These are phyloP conservation scores for Entrophospora sp. DNA, from an alignment of 192 early-diverging fungal species.

Conservation along the genomic window DNA sequence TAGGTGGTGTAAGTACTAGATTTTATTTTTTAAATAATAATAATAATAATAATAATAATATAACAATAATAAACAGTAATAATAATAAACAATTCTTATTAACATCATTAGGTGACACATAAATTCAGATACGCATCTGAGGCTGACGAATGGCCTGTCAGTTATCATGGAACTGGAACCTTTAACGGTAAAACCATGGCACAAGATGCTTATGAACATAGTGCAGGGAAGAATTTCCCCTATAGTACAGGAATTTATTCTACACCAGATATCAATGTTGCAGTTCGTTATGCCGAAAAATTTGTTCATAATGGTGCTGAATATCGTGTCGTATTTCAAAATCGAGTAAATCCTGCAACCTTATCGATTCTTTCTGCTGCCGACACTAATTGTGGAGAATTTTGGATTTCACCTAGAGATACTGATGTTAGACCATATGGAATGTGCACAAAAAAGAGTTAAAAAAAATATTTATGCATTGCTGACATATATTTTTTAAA, in stretches of 20 bases:
- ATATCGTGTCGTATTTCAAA: background rate
- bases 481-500: too few species aligned
- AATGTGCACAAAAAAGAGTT: background rate
- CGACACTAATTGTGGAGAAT: background rate
- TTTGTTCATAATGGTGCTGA: background rate
- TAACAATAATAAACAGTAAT: too few species aligned
- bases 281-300: background rate
- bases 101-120: too few species aligned
- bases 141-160: background rate
- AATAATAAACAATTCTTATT: too few species aligned
- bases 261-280: background rate
- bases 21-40: background rate
- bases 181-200: background rate
- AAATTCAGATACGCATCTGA: too few species aligned
- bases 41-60: too few species aligned
- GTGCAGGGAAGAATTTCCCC: background rate
- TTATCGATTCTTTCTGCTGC: background rate
- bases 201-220: background rate
- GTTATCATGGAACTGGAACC: background rate
- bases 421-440: background rate
- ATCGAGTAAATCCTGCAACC: background rate
- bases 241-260: background rate
- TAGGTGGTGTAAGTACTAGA: background rate
- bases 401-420: background rate
- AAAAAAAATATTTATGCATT: too few species aligned